These are phyloP conservation scores for Ceratopteris richardii DNA, from an alignment of 75 land plant species.

Conservation along the genomic window DNA sequence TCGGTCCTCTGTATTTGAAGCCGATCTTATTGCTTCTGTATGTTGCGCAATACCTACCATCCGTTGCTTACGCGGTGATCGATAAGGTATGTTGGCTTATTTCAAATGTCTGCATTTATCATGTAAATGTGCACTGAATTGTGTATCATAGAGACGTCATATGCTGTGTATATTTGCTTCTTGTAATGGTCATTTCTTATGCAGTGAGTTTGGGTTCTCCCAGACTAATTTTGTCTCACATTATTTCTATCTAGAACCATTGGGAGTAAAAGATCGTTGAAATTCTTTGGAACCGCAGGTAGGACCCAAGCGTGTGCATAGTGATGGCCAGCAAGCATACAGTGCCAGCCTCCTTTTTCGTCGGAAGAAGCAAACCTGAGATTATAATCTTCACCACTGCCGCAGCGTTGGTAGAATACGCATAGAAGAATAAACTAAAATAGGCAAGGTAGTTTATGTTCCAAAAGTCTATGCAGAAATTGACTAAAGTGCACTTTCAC, in stretches of 20 bases:
- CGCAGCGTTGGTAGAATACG: too few species aligned
- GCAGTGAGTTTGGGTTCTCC: background rate
- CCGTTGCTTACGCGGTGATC: slow-evolving; percentile 16
- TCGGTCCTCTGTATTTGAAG: background rate
- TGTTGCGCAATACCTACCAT: slow-evolving; percentile 21
- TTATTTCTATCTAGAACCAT: background rate
- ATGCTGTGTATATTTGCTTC: background rate
- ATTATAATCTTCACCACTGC: too few species aligned
- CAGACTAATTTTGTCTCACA: background rate
- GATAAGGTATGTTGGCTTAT: slow-evolving; percentile 7
- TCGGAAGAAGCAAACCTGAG: background rate
- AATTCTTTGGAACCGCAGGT: slow-evolving; percentile 2
- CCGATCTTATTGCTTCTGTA: slow-evolving; percentile 17
- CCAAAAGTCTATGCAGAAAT: too few species aligned
- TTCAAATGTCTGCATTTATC: background rate
- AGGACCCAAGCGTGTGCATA: slow-evolving; percentile 17
- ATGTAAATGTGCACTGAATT: background rate
- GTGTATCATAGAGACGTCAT: background rate
- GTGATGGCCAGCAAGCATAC: slow-evolving; percentile 10
- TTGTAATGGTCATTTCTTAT: background rate
- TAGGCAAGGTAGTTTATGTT: too few species aligned
- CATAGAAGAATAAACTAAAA: too few species aligned
- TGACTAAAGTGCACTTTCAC: too few species aligned
- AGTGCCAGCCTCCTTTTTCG: slow-evolving; percentile 11
- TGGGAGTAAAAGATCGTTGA: background rate